Base-by-base conservation (phyloP, 768 basidiomycete genomes). In the Pulveroboletus sp. region DNA sequence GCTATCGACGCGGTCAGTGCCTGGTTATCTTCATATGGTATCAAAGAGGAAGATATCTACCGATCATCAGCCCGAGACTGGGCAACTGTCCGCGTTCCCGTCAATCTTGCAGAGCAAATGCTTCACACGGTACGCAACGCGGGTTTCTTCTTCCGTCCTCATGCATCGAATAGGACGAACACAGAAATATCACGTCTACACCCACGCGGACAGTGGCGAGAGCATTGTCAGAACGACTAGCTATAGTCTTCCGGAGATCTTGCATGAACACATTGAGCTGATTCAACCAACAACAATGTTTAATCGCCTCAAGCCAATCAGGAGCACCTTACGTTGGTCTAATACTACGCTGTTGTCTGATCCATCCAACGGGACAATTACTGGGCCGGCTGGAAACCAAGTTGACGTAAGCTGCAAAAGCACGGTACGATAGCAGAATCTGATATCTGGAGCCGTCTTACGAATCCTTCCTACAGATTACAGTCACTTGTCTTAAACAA, bases 171-270 rank as follows among this genome's bases (percentile, higher is more conserved):
- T n/a, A n/a, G n/a, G n/a, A n/a, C n/a, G n/a, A n/a, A n/a, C n/a
- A n/a, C 52, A 87, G 83, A 79, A 76, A 56, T 90, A 86, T 57
- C 69, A 80, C 49, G 62, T 83, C 33, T 90, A 80, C 75, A 70
- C 75, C 44, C 79, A 87, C 60, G 61, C 65, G 10, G 66, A 69
- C 17, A 76, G 70, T 42, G 83, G 79, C 4, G 79, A 82, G 25
- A 63, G 72, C 13, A 62, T 85, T 31, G 69, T 87, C 50, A 78
- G 87, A 45, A 84, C 87, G n/a, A 82, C 79, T 5, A 72, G 70
- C 50, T 89, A 87, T 68, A 82, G 80, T 57, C 75, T 90, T 16
- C 87, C 87, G 0, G 71, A 72, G 39, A 51, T 75, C 47, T 64
- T 88, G n/a, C n/a, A n/a, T n/a, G n/a, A n/a, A n/a, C n/a, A n/a